phyloP scores from a whole-genome alignment of 768 basidiomycete species.

The Suillus tomentosus region DNA sequence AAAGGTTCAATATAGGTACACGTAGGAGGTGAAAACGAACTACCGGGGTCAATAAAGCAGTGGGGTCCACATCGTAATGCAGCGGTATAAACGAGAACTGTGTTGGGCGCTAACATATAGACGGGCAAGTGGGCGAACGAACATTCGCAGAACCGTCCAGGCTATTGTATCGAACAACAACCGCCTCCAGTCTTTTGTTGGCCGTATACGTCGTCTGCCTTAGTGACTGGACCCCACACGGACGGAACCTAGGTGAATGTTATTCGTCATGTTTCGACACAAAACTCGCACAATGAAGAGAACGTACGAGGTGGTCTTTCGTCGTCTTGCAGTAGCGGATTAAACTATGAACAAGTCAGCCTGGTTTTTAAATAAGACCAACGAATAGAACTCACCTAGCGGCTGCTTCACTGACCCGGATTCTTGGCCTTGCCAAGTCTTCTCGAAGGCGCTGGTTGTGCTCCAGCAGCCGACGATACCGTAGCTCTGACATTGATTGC shows the following conservation, averaged over 20 bases:
- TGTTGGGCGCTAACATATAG: constrained; percentile 8
- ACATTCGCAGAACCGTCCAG: not conserved
- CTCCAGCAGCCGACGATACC: constrained; percentile 74
- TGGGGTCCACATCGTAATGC: constrained; percentile 22
- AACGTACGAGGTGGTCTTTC: constrained; percentile 64
- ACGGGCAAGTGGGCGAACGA: constrained; percentile 7
- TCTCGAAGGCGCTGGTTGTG: constrained; percentile 75
- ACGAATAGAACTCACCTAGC: constrained; percentile 45
- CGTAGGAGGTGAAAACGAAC: constrained; percentile 11
- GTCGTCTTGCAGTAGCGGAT: constrained; percentile 77
- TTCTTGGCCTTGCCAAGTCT: constrained; percentile 69
- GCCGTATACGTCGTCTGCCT: constrained; percentile 91
- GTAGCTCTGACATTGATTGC: constrained; percentile 80
- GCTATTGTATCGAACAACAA: constrained; percentile 65
- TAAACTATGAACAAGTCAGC: constrained; percentile 44
- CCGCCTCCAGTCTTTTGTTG: constrained; percentile 54
- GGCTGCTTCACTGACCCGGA: constrained; percentile 73
- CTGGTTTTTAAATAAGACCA: constrained; percentile 11
- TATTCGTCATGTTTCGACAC: constrained; percentile 17
- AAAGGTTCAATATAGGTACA: constrained; percentile 19
- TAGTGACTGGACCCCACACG: constrained; percentile 95
- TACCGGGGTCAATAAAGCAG: constrained; percentile 12
- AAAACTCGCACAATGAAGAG: not conserved
- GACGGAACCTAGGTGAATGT: constrained; percentile 70
- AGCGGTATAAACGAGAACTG: constrained; percentile 14